Percentiles rank a stretch among this genome's conserved stretches.
Conservation (phyloP, 2,329 filamentous ascomycete species). For the Cladosporium sp. region DNA sequence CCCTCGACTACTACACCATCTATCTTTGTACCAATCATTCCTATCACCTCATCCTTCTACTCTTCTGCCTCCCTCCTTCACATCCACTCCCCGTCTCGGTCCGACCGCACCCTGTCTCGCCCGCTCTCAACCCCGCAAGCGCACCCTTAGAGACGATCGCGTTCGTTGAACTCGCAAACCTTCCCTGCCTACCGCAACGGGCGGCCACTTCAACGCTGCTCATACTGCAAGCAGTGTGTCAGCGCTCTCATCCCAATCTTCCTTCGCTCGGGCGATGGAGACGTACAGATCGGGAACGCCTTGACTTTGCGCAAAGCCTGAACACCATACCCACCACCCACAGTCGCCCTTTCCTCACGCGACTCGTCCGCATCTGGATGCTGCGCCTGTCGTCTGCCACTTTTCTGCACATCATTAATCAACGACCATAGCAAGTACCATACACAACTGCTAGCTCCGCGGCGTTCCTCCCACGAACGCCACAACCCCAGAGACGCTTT, state of each 20-base stretch:
- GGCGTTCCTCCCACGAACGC: not conserved
- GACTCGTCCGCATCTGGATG: not conserved
- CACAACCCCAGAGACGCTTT: constrained; percentile 11
- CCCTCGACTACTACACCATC: not conserved
- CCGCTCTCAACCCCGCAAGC: constrained; percentile 7
- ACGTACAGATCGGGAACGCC: not conserved
- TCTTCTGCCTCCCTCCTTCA: not conserved
- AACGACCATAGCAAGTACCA: not conserved
- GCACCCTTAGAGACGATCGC: constrained; percentile 10
- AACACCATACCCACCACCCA: not conserved
- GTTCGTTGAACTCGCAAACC: constrained; percentile 13
- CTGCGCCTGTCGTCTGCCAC: not conserved
- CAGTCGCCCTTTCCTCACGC: not conserved
- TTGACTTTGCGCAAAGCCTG: constrained; percentile 6
- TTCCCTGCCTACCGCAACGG: constrained; percentile 8
- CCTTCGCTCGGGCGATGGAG: constrained; percentile 11
- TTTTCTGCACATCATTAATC: constrained; percentile 4
- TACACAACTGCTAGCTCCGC: constrained; percentile 4
- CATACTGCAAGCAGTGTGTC: constrained; percentile 10
- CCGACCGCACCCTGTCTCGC: constrained; percentile 5
- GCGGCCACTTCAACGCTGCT: constrained; percentile 7
- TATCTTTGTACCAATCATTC: not conserved
- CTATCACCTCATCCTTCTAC: not conserved
- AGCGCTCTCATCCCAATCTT: not conserved
- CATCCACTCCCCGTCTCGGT: not conserved